These are phyloP conservation scores for Alternaria atra DNA, from an alignment of 2,329 filamentous ascomycete species.

Conservation along the genomic window DNA sequence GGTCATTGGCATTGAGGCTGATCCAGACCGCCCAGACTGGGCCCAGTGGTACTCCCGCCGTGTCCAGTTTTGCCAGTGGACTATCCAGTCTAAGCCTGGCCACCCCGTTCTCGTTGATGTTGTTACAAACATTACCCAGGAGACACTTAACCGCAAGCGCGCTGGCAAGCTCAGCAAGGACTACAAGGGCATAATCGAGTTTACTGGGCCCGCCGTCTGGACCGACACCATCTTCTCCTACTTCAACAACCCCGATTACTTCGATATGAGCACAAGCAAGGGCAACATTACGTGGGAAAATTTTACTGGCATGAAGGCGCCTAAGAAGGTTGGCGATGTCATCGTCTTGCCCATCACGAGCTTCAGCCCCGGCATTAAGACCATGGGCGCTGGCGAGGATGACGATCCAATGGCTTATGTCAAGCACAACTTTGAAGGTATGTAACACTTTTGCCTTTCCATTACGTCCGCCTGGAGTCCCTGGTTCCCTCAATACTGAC, in stretches of 20 bases:
- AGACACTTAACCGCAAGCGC: constrained; percentile 78
- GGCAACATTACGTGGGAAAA: constrained; percentile 84
- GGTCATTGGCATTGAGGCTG: constrained; percentile 94
- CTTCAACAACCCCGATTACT: constrained; percentile 90
- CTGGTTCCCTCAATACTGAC: constrained; percentile 33
- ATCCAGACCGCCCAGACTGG: constrained; percentile 93
- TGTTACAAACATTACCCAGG: constrained; percentile 83
- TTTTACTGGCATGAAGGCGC: constrained; percentile 84
- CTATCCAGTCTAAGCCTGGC: constrained; percentile 93
- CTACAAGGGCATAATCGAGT: constrained; percentile 85
- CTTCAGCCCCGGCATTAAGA: constrained; percentile 92
- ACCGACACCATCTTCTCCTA: constrained; percentile 92
- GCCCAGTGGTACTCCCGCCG: constrained; percentile 93
- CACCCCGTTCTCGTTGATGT: constrained; percentile 91
- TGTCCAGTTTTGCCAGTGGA: constrained; percentile 99
- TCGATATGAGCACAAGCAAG: constrained; percentile 76
- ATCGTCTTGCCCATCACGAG: constrained; percentile 94
- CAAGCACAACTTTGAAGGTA: constrained; percentile 95
- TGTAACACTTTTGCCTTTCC: constrained; percentile 46
- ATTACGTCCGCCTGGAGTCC: constrained; percentile 9
- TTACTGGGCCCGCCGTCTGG: constrained; percentile 94
- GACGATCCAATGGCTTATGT: constrained; percentile 98
- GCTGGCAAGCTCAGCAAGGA: constrained; percentile 70
- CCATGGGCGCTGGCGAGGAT: constrained; percentile 88
- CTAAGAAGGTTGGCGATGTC: constrained; percentile 92